phyloP scores from a whole-genome alignment of 805 yeast species.

The Yarrowia divulgata region DNA sequence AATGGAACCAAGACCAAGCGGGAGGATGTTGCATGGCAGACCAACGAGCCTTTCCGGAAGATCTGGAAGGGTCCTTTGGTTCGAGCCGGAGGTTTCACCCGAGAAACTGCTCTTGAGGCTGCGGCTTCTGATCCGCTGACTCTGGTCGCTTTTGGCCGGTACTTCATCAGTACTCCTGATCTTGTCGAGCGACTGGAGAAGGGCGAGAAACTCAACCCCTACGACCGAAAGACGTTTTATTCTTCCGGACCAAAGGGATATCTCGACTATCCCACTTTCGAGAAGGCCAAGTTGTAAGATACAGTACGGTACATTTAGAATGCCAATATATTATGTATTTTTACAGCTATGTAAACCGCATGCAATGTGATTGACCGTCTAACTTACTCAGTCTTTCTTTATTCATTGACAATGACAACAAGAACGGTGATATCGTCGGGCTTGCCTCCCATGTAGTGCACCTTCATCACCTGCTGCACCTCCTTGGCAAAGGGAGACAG shows the following conservation, averaged over 20 bases:
- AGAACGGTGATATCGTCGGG: constrained; percentile 93
- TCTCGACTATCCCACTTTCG: constrained; percentile 53
- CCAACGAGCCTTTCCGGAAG: constrained; percentile 46
- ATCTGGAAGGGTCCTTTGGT: constrained; percentile 58
- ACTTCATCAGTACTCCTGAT: constrained; percentile 64
- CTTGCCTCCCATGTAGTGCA: constrained; percentile 85
- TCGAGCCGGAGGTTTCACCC: constrained; percentile 52
- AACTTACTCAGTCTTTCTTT: background rate
- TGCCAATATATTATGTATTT: constrained; percentile 6
- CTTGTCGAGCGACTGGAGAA: constrained; percentile 56
- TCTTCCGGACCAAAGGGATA: constrained; percentile 53
- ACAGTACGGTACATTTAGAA: background rate
- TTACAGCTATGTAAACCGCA: constrained; percentile 1
- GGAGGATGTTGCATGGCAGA: constrained; percentile 1
- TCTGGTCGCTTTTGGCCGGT: constrained; percentile 57
- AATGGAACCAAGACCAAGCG: constrained; percentile 46
- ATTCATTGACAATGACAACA: constrained; percentile 62
- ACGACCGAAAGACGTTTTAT: constrained; percentile 61
- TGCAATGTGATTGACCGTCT: constrained; percentile 7
- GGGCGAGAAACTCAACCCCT: constrained; percentile 54
- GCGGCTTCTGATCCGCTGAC: constrained; percentile 45
- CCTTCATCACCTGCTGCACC: constrained; percentile 68
- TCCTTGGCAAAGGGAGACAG: constrained; percentile 90
- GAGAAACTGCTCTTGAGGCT: constrained; percentile 42
- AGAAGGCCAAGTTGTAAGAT: constrained; percentile 20